phyloP scores from a whole-genome alignment of 2,329 filamentous ascomycete species.

The Coniochaeta ligniaria region DNA sequence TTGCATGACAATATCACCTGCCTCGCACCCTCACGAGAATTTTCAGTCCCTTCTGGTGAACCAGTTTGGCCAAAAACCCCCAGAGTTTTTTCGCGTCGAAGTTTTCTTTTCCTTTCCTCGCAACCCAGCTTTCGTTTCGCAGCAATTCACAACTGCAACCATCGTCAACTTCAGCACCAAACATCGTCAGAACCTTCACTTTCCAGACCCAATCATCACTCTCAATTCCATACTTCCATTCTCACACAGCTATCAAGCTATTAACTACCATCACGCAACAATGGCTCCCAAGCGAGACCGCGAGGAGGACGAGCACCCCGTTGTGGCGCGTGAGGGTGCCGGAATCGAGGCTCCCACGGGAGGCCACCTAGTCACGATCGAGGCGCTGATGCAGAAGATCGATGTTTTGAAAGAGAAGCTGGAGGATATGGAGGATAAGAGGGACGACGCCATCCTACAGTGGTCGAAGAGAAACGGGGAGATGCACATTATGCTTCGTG shows the following conservation, averaged over 20 bases:
- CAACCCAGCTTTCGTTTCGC: not conserved
- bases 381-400: not conserved
- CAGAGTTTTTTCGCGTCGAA: not conserved
- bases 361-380: not conserved
- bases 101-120: not conserved
- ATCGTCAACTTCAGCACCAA: not conserved
- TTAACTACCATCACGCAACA: not conserved
- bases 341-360: not conserved
- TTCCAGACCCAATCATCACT: not conserved
- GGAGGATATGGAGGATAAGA: not conserved
- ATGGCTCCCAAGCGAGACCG: not conserved
- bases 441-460: too few species aligned
- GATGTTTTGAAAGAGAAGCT: not conserved
- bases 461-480: not conserved
- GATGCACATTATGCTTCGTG: too few species aligned
- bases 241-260: not conserved
- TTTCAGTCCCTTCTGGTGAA: not conserved
- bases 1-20: not conserved
- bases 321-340: not conserved
- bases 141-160: not conserved
- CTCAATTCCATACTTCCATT: not conserved
- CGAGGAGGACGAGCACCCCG: not conserved
- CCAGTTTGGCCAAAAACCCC: too few species aligned
- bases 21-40: not conserved
- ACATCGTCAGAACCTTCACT: too few species aligned